Percentiles rank a stretch among this genome's conserved stretches.
phyloP scores from a whole-genome alignment of 148 eudicot species.

The Suaeda aralocaspica region DNA sequence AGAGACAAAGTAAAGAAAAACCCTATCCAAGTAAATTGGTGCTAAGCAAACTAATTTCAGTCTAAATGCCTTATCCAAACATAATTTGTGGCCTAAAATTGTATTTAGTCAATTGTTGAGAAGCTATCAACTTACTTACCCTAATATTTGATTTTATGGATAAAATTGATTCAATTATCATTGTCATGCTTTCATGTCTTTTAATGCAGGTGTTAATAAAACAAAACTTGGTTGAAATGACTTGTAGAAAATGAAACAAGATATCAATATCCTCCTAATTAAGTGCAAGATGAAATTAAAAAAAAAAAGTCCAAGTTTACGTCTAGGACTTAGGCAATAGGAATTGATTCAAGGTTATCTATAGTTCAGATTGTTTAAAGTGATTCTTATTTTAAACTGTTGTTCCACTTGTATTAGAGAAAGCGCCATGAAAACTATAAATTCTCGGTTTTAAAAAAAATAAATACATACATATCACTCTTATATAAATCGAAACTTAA shows the following conservation, averaged over 20 bases:
- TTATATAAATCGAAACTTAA: too few relatives aligned
- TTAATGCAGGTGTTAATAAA: constrained; percentile 11
- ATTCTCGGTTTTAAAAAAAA: too few relatives aligned
- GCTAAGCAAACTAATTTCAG: not conserved
- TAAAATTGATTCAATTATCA: constrained; percentile 11
- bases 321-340: not conserved
- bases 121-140: constrained; percentile 1
- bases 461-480: too few relatives aligned
- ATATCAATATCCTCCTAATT: not conserved
- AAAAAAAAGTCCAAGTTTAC: not conserved
- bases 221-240: not conserved
- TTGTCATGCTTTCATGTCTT: not conserved
- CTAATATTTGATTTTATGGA: not conserved
- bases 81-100: constrained; percentile 21
- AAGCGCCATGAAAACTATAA: too few relatives aligned
- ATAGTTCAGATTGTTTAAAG: too few relatives aligned
- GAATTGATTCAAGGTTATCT: not conserved
- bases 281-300: not conserved
- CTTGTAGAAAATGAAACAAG: not conserved
- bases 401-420: too few relatives aligned
- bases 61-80: constrained; percentile 23
- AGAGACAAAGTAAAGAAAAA: not conserved
- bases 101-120: not conserved
- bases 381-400: too few relatives aligned
- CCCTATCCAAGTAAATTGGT: constrained; percentile 22